A percentile compares a stretch with the other conserved stretches of the same genome.
These are phyloP conservation scores for Escallonia herrerae DNA, from an alignment of 129 eudicot genomes.

Conservation along the genomic window DNA sequence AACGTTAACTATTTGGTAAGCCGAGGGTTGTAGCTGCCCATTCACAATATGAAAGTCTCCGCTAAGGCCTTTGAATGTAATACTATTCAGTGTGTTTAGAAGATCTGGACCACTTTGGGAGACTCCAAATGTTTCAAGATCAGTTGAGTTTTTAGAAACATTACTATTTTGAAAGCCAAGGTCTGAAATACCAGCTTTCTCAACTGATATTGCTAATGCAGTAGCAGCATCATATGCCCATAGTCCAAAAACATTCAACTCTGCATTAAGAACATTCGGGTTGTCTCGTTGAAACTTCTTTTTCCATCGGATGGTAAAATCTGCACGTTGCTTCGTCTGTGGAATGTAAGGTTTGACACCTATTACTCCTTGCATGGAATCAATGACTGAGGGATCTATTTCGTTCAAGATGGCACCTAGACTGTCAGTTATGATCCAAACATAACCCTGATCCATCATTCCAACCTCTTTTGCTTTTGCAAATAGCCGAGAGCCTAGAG, in stretches of 20 bases:
- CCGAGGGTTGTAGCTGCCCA: constrained; percentile 5
- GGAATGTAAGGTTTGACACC: constrained; percentile 42
- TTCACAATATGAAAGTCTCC: constrained; percentile 18
- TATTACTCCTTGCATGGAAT: constrained; percentile 43
- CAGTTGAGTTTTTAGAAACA: background rate
- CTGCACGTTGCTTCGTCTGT: constrained; percentile 9
- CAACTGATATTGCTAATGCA: constrained; percentile 51
- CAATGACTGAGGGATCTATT: background rate
- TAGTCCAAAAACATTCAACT: constrained; percentile 20
- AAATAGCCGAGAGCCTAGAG: constrained; percentile 27
- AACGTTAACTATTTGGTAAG: constrained; percentile 9
- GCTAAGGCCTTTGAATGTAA: constrained; percentile 16
- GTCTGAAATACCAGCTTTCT: constrained; percentile 3
- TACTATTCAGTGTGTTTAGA: constrained; percentile 8
- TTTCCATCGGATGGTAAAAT: constrained; percentile 21
- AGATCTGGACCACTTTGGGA: constrained; percentile 8
- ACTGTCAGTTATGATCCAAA: constrained; percentile 48
- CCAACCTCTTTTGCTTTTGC: constrained; percentile 24
- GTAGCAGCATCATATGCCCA: constrained; percentile 57
- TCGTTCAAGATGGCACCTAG: constrained; percentile 18
- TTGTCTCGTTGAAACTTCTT: constrained; percentile 7
- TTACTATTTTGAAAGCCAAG: too few species aligned
- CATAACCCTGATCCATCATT: constrained; percentile 51
- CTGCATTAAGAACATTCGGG: background rate
- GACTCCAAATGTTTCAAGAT: background rate